Conservation (phyloP, 257 asterid species). For the Asclepias syriaca region DNA sequence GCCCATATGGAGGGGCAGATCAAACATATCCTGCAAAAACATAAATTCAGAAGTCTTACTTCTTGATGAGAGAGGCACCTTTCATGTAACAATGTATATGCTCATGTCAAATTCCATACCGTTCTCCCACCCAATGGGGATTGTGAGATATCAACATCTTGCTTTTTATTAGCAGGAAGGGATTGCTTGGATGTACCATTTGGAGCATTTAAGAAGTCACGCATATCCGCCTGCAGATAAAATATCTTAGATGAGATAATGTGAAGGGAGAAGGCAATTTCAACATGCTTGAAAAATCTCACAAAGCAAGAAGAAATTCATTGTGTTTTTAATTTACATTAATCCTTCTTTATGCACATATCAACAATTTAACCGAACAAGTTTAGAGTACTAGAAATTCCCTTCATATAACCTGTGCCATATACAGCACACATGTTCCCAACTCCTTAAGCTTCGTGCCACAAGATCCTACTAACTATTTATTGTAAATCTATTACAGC, state of each 20-base stretch:
- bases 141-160: slow-evolving; percentile 62
- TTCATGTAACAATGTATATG: slow-evolving; percentile 6
- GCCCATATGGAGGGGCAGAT: slow-evolving; percentile 87
- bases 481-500: neutral
- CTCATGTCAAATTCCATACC: slow-evolving; percentile 39
- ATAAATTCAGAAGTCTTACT: slow-evolving; percentile 11
- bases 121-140: slow-evolving; percentile 93
- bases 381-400: neutral
- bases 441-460: neutral
- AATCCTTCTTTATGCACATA: neutral
- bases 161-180: slow-evolving; percentile 51
- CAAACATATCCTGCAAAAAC: slow-evolving; percentile 44
- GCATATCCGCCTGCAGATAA: slow-evolving; percentile 74
- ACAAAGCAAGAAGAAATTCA: neutral
- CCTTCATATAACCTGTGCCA: neutral
- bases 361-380: neutral
- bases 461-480: neutral
- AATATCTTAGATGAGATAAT: slow-evolving; percentile 14
- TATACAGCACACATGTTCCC: neutral
- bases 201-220: slow-evolving; percentile 86
- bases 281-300: slow-evolving; percentile 6
- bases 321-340: neutral
- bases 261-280: slow-evolving; percentile 9
- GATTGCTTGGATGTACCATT: slow-evolving; percentile 63
- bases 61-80: slow-evolving; percentile 18